These are phyloP conservation scores for Waltiozyma sp. DNA, from an alignment of 1,139 yeast genomes.

Conservation along the genomic window DNA sequence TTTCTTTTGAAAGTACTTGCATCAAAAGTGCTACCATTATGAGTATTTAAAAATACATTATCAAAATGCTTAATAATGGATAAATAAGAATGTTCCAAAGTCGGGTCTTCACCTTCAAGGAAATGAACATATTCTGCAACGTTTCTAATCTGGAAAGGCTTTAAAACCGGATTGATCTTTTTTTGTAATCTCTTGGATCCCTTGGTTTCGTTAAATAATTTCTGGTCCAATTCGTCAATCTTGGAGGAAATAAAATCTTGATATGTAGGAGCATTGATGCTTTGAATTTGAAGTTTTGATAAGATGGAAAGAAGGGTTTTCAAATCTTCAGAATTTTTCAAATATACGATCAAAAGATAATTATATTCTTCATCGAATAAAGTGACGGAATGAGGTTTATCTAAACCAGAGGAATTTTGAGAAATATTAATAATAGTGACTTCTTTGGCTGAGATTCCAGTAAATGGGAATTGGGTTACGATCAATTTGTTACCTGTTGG, in stretches of 20 bases:
- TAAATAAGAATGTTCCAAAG: constrained; percentile 6
- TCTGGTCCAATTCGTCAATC: constrained; percentile 13
- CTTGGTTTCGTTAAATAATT: constrained; percentile 12
- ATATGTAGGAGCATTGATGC: constrained; percentile 3
- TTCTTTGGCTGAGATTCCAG: background rate
- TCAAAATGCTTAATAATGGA: constrained; percentile 13
- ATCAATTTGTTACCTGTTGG: background rate
- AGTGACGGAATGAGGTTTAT: constrained; percentile 4
- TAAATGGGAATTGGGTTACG: background rate
- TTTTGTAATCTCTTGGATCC: constrained; percentile 14
- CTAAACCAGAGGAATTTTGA: background rate
- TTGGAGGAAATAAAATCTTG: constrained; percentile 6
- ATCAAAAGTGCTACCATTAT: background rate
- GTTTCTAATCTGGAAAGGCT: constrained; percentile 7
- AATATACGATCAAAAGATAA: constrained; percentile 12
- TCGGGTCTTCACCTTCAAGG: constrained; percentile 11
- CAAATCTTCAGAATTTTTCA: constrained; percentile 4
- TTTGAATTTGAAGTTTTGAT: constrained; percentile 2
- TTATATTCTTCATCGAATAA: constrained; percentile 15
- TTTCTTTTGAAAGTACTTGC: background rate
- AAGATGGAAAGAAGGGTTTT: constrained; percentile 3
- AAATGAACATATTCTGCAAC: constrained; percentile 12
- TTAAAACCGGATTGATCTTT: constrained; percentile 10
- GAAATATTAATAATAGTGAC: background rate
- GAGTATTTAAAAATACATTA: constrained; percentile 9